A percentile compares a stretch with the other conserved stretches of the same genome.
These are phyloP conservation scores for Hysterium pulicare DNA, from an alignment of 2,329 filamentous ascomycete genomes.

Conservation along the genomic window DNA sequence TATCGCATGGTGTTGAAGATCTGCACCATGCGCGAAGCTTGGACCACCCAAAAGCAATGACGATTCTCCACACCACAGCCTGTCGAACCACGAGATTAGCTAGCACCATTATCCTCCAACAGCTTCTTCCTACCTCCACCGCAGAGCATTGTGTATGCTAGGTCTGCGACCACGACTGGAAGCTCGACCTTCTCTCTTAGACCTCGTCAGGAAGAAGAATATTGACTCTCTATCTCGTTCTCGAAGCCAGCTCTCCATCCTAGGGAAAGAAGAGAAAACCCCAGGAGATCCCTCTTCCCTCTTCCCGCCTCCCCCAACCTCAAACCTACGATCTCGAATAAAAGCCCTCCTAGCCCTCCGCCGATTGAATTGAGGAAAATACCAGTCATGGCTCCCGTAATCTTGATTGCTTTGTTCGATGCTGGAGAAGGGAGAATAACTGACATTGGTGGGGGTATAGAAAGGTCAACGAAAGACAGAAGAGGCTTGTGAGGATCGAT, in stretches of 20 bases:
- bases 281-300: slow-evolving; percentile 30
- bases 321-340: slow-evolving; percentile 25
- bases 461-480: slow-evolving; percentile 38
- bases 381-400: slow-evolving; percentile 39
- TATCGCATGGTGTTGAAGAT: not conserved
- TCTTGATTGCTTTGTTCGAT: slow-evolving; percentile 10
- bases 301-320: slow-evolving; percentile 33
- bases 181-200: slow-evolving; percentile 60
- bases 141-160: slow-evolving; percentile 45
- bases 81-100: not conserved
- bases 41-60: slow-evolving; percentile 2
- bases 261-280: slow-evolving; percentile 27
- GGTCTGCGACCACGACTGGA: slow-evolving; percentile 57
- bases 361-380: slow-evolving; percentile 13
- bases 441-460: slow-evolving; percentile 26
- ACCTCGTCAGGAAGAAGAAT: slow-evolving; percentile 54
- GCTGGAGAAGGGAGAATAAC: slow-evolving; percentile 11
- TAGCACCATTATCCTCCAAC: slow-evolving; percentile 12
- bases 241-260: slow-evolving; percentile 22
- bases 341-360: slow-evolving; percentile 21
- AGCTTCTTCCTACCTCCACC: not conserved
- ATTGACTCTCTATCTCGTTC: slow-evolving; percentile 45
- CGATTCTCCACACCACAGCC: not conserved
- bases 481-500: slow-evolving; percentile 51
- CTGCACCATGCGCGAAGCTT: slow-evolving; percentile 1